Percentiles rank a stretch among this genome's conserved stretches.
Evolutionary conservation across 2,329 filamentous ascomycete species (phyloP).

Genomic region (Ceratocystis diversiconidia): DNA sequence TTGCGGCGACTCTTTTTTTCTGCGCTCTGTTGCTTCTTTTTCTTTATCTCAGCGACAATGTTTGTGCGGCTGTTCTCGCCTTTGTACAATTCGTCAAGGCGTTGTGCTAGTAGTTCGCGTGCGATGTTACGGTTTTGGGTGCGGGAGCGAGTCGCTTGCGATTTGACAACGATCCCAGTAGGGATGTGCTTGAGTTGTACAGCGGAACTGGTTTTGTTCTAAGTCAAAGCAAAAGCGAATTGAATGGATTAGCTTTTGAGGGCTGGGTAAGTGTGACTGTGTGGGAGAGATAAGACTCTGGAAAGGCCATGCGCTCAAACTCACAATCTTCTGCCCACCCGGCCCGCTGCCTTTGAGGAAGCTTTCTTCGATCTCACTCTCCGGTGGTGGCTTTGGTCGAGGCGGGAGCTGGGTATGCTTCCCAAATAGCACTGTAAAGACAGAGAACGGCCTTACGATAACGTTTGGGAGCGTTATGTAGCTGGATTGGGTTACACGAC

Average conservation of each 20-base stretch:
- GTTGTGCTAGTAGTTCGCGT: constrained; percentile 59
- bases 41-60: constrained; percentile 48
- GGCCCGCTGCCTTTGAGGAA: constrained; percentile 88
- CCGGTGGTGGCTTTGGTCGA: constrained; percentile 55
- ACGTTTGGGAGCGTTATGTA: constrained; percentile 19
- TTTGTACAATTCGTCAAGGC: constrained; percentile 56
- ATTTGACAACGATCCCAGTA: constrained; percentile 87
- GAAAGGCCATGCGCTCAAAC: constrained; percentile 19
- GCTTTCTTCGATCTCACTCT: constrained; percentile 65
- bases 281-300: not conserved
- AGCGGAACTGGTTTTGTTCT: constrained; percentile 94
- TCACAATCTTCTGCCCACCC: constrained; percentile 86
- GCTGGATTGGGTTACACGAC: not conserved
- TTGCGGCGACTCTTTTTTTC: constrained; percentile 74
- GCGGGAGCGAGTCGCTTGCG: constrained; percentile 76
- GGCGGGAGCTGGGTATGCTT: constrained; percentile 54
- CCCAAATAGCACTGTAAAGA: not conserved
- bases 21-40: constrained; percentile 58
- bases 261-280: not conserved
- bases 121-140: constrained; percentile 80
- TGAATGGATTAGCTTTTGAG: not conserved
- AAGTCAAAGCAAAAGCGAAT: not conserved
- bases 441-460: not conserved
- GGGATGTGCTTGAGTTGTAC: constrained; percentile 85
- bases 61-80: constrained; percentile 54